These are phyloP conservation scores for Aspergillus kassunensis DNA, from an alignment of 495 filamentous ascomycete genomes.

Conservation along the genomic window DNA sequence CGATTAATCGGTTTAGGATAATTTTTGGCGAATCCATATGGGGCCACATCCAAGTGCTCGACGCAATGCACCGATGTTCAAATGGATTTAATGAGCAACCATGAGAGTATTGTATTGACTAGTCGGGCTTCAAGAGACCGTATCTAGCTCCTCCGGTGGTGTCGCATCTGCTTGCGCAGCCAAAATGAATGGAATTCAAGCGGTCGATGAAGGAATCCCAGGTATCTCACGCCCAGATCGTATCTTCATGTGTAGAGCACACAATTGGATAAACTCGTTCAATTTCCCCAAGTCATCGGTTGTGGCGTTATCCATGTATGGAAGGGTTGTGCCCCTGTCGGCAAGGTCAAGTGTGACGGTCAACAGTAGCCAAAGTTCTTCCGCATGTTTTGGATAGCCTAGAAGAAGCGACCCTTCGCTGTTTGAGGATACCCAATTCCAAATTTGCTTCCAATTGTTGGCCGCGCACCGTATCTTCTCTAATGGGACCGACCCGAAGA, in stretches of 20 bases:
- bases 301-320: conserved; percentile 31
- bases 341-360: conserved; percentile 28
- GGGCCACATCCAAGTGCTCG: too few species aligned
- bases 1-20: too few species aligned
- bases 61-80: too few species aligned
- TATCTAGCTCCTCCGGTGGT: too few species aligned
- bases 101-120: too few species aligned
- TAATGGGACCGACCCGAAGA: conserved; percentile 26
- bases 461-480: conserved; percentile 29
- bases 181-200: not conserved
- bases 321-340: conserved; percentile 14
- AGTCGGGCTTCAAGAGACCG: too few species aligned
- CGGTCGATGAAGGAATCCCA: not conserved
- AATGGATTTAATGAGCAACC: too few species aligned
- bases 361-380: conserved; percentile 38
- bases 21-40: too few species aligned
- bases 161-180: too few species aligned
- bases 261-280: conserved; percentile 38
- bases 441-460: conserved; percentile 34
- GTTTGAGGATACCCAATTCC: conserved; percentile 24
- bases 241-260: conserved; percentile 2
- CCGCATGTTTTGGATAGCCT: conserved; percentile 38
- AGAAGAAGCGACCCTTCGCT: conserved; percentile 26
- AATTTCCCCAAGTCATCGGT: conserved; percentile 37
- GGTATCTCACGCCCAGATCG: not conserved